Evolutionary conservation across 805 yeast genomes (phyloP), one percentile per base, ranked within the genome.

Genomic region (Lachancea fermentati): DNA sequence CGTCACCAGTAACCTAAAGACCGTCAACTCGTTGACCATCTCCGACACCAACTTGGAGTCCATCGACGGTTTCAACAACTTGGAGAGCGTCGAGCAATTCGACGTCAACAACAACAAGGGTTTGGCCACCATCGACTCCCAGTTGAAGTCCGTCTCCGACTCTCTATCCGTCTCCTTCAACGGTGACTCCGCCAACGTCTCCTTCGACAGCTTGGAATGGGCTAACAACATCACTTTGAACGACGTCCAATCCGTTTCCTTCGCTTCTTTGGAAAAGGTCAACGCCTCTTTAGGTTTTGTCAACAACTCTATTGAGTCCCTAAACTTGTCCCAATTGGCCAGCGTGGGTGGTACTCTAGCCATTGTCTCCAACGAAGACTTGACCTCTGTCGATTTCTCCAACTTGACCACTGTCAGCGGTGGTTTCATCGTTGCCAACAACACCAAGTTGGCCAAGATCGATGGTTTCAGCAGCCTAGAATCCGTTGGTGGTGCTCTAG

Each of bases 71-170:
- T 72, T 83, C 58, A 46, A 63, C 25, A 63, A 64, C 51, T 67
- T 73, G 49, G 54, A 63, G 35, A 50, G 61, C 45, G 72, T 71
- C 39, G 69, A 68, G 46, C 76, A 74, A 37, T 81, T 81, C 70
- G 73, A 91, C 72, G 76, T 93, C 58, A 89, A 88, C 88, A 93
- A 93, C 83, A 93, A 93, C 79, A 70, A 65, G 52, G 76, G 81
- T 63, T 77, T 93, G 65, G 77, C 72, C 53, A 65, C 85, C 45
- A 76, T 84, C 54, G 75, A 82, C 62, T 79, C 91, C 39, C 78
- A 77, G 48, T 75, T 91, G 62, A 67, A 79, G 65, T 67, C 83
- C 45, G 93, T 88, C 49, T 76, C 91, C 47, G 77, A 77, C 62
- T 63, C 80, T 47, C 74, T 93, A 57, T 78, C 81, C 56, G 79